These are phyloP conservation scores for Trichosporon coremiiforme DNA, from an alignment of 1,284 basidiomycete species.

Conservation along the genomic window DNA sequence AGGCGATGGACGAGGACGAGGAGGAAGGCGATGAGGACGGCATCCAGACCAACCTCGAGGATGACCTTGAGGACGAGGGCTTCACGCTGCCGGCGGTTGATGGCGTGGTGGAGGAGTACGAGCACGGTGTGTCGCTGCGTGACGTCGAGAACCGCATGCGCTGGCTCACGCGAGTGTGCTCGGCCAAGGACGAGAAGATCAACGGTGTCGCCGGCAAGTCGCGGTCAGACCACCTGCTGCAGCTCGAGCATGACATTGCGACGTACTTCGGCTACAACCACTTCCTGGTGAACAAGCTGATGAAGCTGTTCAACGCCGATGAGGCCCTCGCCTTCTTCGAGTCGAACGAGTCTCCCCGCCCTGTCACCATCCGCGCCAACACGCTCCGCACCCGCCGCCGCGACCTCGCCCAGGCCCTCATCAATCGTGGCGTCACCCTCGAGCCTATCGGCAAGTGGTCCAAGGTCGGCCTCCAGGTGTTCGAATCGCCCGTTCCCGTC, in stretches of 20 bases:
- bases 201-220: conserved; percentile 65
- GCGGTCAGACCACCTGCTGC: conserved; percentile 85
- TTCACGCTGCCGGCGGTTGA: conserved; percentile 78
- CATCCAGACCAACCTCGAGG: conserved; percentile 58
- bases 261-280: conserved; percentile 98
- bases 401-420: conserved; percentile 90
- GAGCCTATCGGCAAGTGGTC: conserved; percentile 99
- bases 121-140: conserved; percentile 68
- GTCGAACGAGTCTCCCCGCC: conserved; percentile 92
- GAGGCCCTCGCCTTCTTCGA: conserved; percentile 99
- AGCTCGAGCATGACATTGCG: conserved; percentile 82
- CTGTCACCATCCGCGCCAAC: conserved; percentile 97
- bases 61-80: conserved; percentile 66
- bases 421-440: conserved; percentile 94
- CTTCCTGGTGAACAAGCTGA: conserved; percentile 91
- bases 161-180: conserved; percentile 77
- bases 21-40: conserved; percentile 56
- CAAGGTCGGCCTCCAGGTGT: conserved; percentile 96
- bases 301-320: conserved; percentile 87
- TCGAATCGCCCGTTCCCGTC: conserved; percentile 93
- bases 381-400: conserved; percentile 90
- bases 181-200: conserved; percentile 67
- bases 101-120: conserved; percentile 79
- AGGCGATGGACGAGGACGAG: conserved; percentile 39
- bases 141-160: conserved; percentile 86